Evolutionary conservation across 345 rosid genomes (phyloP).

Genomic region (Eucalyptus fibrosa): DNA sequence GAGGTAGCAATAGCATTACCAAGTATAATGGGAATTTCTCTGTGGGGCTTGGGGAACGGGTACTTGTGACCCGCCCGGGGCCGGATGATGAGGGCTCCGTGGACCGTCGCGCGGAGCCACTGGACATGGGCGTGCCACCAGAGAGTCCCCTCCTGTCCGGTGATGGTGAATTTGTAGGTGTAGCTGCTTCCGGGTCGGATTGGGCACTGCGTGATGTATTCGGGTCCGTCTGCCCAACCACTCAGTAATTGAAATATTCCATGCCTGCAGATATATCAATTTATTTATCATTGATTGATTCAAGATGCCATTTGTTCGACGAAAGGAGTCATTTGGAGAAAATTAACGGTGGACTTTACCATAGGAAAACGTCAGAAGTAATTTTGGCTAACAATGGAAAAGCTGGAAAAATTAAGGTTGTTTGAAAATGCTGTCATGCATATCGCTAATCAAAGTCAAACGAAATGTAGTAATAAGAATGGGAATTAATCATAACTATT

Average conservation of each 20-base stretch:
- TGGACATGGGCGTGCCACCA: constrained; percentile 95
- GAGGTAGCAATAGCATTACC: constrained; percentile 13
- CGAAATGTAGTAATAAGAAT: not conserved
- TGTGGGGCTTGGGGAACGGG: constrained; percentile 71
- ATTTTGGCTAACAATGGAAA: not conserved
- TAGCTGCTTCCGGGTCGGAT: constrained; percentile 48
- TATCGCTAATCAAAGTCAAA: not conserved
- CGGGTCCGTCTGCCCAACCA: constrained; percentile 86
- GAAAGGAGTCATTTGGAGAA: not conserved
- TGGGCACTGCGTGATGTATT: constrained; percentile 73
- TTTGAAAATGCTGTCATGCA: not conserved
- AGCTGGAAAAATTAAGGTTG: not conserved
- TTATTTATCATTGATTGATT: not conserved
- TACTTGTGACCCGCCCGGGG: constrained; percentile 48
- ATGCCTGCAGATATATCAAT: constrained; percentile 31
- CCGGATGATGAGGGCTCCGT: constrained; percentile 74
- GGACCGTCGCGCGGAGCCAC: constrained; percentile 66
- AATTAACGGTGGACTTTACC: not conserved
- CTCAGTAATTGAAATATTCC: constrained; percentile 58
- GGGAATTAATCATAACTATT: not conserved
- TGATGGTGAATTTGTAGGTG: constrained; percentile 51
- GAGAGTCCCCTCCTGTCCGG: constrained; percentile 71
- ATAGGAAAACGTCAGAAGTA: not conserved
- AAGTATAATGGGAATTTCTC: constrained; percentile 61
- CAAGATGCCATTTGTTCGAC: not conserved